Evolutionary conservation across 306 rosid genomes (phyloP), one percentile per base, ranked within the genome.

Genomic region (Neltuma alba): DNA sequence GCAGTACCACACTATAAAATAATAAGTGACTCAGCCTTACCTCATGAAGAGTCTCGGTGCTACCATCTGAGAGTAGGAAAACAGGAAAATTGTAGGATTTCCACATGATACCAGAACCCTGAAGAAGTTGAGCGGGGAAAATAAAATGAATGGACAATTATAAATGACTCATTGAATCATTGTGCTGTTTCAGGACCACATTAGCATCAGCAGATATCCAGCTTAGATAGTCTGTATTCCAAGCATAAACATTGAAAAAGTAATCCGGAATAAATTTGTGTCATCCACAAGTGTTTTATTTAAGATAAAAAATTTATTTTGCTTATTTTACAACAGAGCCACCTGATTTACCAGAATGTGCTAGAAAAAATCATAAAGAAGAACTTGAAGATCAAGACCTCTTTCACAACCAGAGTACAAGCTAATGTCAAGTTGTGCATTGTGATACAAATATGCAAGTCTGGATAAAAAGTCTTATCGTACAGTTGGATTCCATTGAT

Each of bases 401-500:
- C 33, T 57, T 57, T 57, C 28, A 21, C 61, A 54, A 54, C 12
- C 27, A 21, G 61, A 54, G 61, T 54, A 54, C 28, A 21, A 21
- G 30, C 30, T 54, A 54, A 54, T 21, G 30, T 9, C 61, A 54
- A 54, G 61, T 21, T 9, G 61, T 7, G 5, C 9, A 54, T 21
- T 9, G 14, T 21, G 5, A 54, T 54, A 54, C 69, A 45, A 62
- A 64, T 45, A 37, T 50, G 44, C 31, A 30, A 48, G 68, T 77
- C 66, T 21, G 42, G 18, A 42, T 60, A 54, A 54, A n/a, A 80
- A 74, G 55, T 41, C 60, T 50, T 25, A 69, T 77, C 96, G 23
- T 88, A 94, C 98, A 83, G 48, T 83, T 70, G 97, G 94, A 74
- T 94, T 94, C 98, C 98, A 94, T 69, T 91, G 87, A 48, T 92